These are phyloP conservation scores for Dryas drummondii DNA, from an alignment of 306 rosid species.

Conservation along the genomic window DNA sequence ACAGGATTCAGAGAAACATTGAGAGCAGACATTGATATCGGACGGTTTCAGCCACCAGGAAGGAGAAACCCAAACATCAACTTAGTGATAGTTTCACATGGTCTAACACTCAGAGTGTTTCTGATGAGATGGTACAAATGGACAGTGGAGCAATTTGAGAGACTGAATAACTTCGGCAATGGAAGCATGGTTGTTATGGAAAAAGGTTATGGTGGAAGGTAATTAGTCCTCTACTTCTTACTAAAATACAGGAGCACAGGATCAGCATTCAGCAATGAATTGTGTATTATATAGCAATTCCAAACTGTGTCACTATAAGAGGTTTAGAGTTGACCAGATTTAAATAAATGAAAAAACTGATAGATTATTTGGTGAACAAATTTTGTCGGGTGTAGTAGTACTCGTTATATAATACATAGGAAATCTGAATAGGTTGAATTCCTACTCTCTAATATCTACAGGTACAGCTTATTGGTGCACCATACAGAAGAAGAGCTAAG, in stretches of 20 bases:
- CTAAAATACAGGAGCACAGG: background rate
- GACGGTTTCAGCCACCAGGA: slow-evolving; percentile 78
- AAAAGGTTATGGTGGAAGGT: slow-evolving; percentile 89
- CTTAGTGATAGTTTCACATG: slow-evolving; percentile 80
- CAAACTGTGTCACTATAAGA: too few relatives aligned
- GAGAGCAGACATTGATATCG: slow-evolving; percentile 71
- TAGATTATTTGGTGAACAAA: too few relatives aligned
- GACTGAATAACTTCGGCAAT: slow-evolving; percentile 61
- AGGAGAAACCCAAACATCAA: slow-evolving; percentile 57
- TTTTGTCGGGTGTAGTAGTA: too few relatives aligned
- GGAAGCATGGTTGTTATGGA: slow-evolving; percentile 72
- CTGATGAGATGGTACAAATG: slow-evolving; percentile 96
- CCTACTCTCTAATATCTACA: slow-evolving; percentile 8
- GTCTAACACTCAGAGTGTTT: slow-evolving; percentile 79
- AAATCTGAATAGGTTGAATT: too few relatives aligned
- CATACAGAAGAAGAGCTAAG: slow-evolving; percentile 68
- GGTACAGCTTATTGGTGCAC: slow-evolving; percentile 70
- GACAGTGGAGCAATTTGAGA: slow-evolving; percentile 78
- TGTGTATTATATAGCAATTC: too few relatives aligned
- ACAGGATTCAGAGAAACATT: slow-evolving; percentile 89
- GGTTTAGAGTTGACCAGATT: too few relatives aligned
- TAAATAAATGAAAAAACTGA: too few relatives aligned
- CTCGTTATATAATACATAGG: too few relatives aligned
- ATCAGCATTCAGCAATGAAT: background rate
- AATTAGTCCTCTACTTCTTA: background rate